phyloP scores from a whole-genome alignment of 306 rosid species.

The Rosa persica region DNA sequence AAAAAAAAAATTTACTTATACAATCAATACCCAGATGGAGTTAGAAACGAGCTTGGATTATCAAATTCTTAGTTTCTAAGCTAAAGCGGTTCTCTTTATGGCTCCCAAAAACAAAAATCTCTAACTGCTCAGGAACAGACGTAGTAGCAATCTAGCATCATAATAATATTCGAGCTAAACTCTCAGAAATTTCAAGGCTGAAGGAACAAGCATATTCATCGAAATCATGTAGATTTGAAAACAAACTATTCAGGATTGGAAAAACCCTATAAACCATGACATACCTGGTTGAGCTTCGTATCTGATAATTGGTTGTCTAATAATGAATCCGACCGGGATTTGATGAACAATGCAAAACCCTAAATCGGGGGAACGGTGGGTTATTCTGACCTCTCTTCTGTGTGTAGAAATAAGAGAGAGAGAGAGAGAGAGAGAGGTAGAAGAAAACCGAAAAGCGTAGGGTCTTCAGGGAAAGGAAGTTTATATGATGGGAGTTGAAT shows the following conservation, averaged over 20 bases:
- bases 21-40: background rate
- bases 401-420: background rate
- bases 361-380: background rate
- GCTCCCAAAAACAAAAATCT: background rate
- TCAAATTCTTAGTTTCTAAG: background rate
- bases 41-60: background rate
- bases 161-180: background rate
- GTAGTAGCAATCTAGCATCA: background rate
- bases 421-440: background rate
- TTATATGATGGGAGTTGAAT: background rate
- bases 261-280: background rate
- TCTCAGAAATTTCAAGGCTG: background rate
- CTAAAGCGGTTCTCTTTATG: background rate
- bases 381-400: background rate
- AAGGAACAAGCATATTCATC: background rate
- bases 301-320: background rate
- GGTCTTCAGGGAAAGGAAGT: background rate
- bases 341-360: conserved; percentile 6
- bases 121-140: too few relatives aligned
- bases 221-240: background rate
- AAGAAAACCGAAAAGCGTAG: background rate
- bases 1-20: too few relatives aligned
- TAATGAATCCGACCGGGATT: background rate
- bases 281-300: conserved; percentile 13
- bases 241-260: background rate